Evolutionary conservation across 306 rosid species (phyloP), one percentile per base, ranked within the genome.

Genomic region (Abrus pulchellus): DNA sequence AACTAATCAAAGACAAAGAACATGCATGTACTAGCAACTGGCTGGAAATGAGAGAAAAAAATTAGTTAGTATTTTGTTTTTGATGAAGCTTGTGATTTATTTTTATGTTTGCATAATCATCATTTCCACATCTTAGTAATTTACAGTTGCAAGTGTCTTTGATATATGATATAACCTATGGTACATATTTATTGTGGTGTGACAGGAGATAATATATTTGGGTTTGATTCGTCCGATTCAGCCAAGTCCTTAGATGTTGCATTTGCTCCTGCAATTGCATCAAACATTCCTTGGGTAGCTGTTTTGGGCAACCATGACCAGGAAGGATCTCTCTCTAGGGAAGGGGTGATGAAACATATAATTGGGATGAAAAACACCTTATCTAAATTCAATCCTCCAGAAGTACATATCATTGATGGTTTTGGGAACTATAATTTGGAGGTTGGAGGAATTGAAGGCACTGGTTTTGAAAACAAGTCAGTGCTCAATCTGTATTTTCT

Each of bases 221-320:
- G 94, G 34, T 47, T 5, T 27, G 96, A 91, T 77, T 80, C 91
- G 20, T 75, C 86, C 3, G 93, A 91, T 82, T 89, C 94, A 7
- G 93, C 89, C 28, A 91, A 88, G 63, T 95, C 99, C 27, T 10
- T 95, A 88, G 59, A 90, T 43, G 92, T 92, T 38, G 98, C 98
- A 29, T 95, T 90, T 89, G 94, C 90, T 45, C 98, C 97, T 7
- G 99, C 99, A 74, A 90, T 95, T 78, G 82, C 68, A 5, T 90
- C 96, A n/a, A 90, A 89, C 69, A 91, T 90, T 77, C 97, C 96
- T 12, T 95, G 99, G 99, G 92, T 91, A 1, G 98, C 98, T 76
- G 77, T 95, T 68, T 60, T 93, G 87, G 99, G 99, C 45, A 95
- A 95, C 90, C 99, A 95, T 88, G 99, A 95, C 76, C 99, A 93